Evolutionary conservation across 768 basidiomycete species (phyloP), one percentile per base, ranked within the genome.

Genomic region (Pleurotus tuber-regium): DNA sequence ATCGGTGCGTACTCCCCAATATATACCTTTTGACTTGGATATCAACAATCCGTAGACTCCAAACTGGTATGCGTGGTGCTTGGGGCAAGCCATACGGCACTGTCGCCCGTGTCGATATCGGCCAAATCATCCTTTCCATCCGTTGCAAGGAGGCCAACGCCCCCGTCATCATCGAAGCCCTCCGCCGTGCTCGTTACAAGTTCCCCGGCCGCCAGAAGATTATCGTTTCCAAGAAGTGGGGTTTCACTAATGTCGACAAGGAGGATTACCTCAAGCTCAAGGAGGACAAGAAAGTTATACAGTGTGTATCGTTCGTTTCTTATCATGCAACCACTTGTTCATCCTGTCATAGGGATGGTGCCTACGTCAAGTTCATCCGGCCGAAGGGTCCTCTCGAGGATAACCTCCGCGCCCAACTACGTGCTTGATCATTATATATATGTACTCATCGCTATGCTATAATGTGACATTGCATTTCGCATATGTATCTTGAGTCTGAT

Each of bases 81-180:
- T 99, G 96, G 95, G 97, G 97, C 62, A 97, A 96, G 75, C 94
- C 97, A 36, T 95, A 97, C 70, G 95, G 93, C 59, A 92, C 88
- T 14, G 95, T 91, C 61, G 94, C 92, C 30, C 91, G 94, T 66
- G 94, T 97, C 59, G 86, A 93, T 83, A 98, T 98, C 59, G 95
- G 97, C 46, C 94, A 98, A 76, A 84, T 97, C 68, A 92, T 98
- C 70, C 69, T 82, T 56, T 78, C 76, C 51, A 87, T 98, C 71
- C 90, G 95, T 43, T 89, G 85, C 79, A 95, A 94, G 72, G 96
- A 98, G 63, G 59, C 66, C 60, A 93, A 93, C 70, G 82, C 87
- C 33, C 70, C 84, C 24, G 91, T 98, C 63, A 89, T 97, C 69
- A 87, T 92, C 72, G 97, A 98, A 76, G 96, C 95, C 50, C 87